These are phyloP conservation scores for Nepenthes alata DNA, from an alignment of 179 eudicot species.

Conservation along the genomic window DNA sequence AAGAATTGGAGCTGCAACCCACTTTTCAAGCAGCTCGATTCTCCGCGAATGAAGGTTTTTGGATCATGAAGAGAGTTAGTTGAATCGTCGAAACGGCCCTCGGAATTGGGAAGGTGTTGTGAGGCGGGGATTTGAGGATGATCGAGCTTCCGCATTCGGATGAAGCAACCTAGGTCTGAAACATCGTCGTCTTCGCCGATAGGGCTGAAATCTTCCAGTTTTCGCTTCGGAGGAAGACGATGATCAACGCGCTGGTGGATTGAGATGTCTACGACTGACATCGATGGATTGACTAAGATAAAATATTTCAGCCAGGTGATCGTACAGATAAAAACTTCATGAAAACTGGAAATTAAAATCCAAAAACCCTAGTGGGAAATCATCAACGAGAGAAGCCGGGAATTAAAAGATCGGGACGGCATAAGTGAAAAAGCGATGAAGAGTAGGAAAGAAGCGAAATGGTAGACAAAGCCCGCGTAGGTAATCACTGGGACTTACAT, in stretches of 20 bases:
- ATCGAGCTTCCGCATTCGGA: slow-evolving; percentile 13
- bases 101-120: neutral
- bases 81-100: slow-evolving; percentile 6
- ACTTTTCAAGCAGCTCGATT: slow-evolving; percentile 4
- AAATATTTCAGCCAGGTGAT: too few relatives aligned
- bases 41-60: neutral
- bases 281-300: neutral
- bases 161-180: neutral
- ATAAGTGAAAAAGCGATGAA: too few relatives aligned
- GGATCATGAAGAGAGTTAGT: neutral
- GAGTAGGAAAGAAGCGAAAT: too few relatives aligned
- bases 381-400: too few relatives aligned
- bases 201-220: slow-evolving; percentile 32
- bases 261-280: slow-evolving; percentile 13
- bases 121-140: neutral
- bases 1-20: slow-evolving; percentile 37
- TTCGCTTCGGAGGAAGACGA: slow-evolving; percentile 33
- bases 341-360: too few relatives aligned
- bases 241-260: slow-evolving; percentile 6
- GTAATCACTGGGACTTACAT: too few relatives aligned
- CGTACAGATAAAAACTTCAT: too few relatives aligned
- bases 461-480: too few relatives aligned
- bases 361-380: too few relatives aligned
- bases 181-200: slow-evolving; percentile 10
- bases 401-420: too few relatives aligned